Evolutionary conservation across 2,329 filamentous ascomycete species (phyloP).

Genomic region (Sporothrix phasma): DNA sequence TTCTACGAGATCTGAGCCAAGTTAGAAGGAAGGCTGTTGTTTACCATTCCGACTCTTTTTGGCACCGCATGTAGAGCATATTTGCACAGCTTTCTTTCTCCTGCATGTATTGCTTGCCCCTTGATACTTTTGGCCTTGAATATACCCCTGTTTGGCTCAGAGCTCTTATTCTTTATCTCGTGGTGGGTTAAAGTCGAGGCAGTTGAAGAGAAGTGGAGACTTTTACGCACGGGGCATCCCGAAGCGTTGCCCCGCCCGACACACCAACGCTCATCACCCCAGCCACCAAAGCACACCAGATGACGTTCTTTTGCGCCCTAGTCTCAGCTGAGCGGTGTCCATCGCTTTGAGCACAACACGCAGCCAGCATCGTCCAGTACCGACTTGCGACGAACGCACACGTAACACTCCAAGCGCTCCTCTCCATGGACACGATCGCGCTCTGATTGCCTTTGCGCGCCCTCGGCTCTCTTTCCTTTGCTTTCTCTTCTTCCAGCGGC

Average conservation of each 20-base stretch:
- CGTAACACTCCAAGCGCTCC: too few species aligned
- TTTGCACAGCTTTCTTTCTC: background rate
- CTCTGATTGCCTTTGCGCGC: background rate
- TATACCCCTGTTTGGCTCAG: slow-evolving; percentile 3
- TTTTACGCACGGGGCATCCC: background rate
- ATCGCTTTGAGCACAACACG: background rate
- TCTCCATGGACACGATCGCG: background rate
- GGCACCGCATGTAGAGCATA: background rate
- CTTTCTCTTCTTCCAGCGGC: too few species aligned
- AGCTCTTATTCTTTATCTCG: background rate
- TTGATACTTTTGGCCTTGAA: background rate
- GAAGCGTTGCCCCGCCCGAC: background rate
- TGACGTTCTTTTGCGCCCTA: background rate
- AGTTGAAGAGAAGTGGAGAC: background rate
- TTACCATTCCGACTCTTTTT: background rate
- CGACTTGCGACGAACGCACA: background rate
- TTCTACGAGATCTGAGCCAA: slow-evolving; percentile 64
- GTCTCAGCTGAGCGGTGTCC: background rate
- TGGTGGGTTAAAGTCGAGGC: background rate
- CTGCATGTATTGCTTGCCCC: background rate
- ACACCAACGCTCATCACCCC: background rate
- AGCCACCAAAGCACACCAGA: background rate
- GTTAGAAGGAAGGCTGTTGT: background rate
- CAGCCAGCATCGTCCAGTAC: background rate
- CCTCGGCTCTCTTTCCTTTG: too few species aligned